Conservation (phyloP, 495 filamentous ascomycete species). For the Penicillium manginii region DNA sequence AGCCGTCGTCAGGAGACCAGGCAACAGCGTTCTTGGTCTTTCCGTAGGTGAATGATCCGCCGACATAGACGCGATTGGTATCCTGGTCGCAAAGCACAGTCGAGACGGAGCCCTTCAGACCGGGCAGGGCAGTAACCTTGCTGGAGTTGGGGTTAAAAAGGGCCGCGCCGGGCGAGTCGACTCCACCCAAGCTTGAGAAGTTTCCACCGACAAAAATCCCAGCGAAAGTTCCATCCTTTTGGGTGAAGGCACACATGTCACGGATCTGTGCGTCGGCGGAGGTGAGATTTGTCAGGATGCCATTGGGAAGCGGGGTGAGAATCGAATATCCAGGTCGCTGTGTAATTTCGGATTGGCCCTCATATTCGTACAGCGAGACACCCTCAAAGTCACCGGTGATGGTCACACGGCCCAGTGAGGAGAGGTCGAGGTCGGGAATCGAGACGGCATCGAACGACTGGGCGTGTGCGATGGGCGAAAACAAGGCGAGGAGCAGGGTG, state of each 20-base stretch:
- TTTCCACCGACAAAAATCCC: slow-evolving; percentile 90
- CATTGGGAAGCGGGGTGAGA: slow-evolving; percentile 83
- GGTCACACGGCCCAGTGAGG: slow-evolving; percentile 79
- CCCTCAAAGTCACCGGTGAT: slow-evolving; percentile 89
- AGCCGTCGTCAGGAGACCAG: slow-evolving; percentile 70
- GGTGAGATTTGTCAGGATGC: slow-evolving; percentile 72
- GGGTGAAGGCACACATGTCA: slow-evolving; percentile 81
- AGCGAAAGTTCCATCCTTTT: slow-evolving; percentile 65
- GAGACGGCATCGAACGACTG: slow-evolving; percentile 72
- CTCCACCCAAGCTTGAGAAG: slow-evolving; percentile 87
- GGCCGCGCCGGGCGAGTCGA: slow-evolving; percentile 77
- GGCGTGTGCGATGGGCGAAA: slow-evolving; percentile 47
- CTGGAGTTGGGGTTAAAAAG: slow-evolving; percentile 73
- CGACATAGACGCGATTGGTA: slow-evolving; percentile 86
- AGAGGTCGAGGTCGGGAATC: slow-evolving; percentile 78
- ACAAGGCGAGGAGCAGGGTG: slow-evolving; percentile 44
- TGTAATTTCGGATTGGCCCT: slow-evolving; percentile 71
- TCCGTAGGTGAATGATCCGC: slow-evolving; percentile 77
- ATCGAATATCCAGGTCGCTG: slow-evolving; percentile 80
- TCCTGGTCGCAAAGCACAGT: slow-evolving; percentile 81
- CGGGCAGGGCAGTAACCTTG: slow-evolving; percentile 69
- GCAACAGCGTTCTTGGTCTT: slow-evolving; percentile 89
- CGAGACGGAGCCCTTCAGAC: slow-evolving; percentile 79
- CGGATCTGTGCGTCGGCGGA: slow-evolving; percentile 80
- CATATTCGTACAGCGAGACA: slow-evolving; percentile 86